Base-by-base conservation (phyloP, 176 grass and related monocot species). In the Triticum urartu region DNA sequence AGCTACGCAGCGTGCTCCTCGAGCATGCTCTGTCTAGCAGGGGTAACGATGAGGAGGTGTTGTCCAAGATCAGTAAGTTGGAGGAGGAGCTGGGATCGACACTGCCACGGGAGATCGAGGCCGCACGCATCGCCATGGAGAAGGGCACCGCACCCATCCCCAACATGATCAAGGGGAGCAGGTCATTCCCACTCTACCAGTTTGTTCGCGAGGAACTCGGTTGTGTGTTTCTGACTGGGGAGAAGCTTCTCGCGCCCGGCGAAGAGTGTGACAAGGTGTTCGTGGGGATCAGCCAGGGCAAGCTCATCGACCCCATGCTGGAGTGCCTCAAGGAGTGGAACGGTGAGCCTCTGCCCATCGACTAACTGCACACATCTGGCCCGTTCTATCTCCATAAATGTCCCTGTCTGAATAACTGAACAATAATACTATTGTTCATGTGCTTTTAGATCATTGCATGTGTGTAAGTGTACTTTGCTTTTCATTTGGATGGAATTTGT, bases 271-370 rank as follows among this genome's bases (percentile, higher is more conserved):
- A 95, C 42, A 93, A 95, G 85, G 94, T 95, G 52, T 95, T 95
- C 48, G 26, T 91, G 47, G 91, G 84, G 8, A 87, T 95, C 28
- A 89, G 73, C 83, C 48, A 95, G 68, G 89, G 87, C 64, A 93
- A 93, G 81, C 56, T 90, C 65, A 77, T 88, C 64, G 91, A 86
- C 77, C 94, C 94, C 3, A 87, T 95, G 86, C 91, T 95, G 56
- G 87, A 95, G 14, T 93, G 89, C 87, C 80, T 95, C 45, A 93
- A 89, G 84, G 94, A 91, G 56, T 95, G 94, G 94, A 91, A 93
- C 59, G 94, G 94, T 33, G 83, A 90, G 81, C 94, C 94, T 45
- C 81, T 95, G 61, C 85, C 94, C 36, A 93, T 95, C 1, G 6
- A 72, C 36, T 72, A 42, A 42, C 34, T 36, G 54, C 54, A 52